Evolutionary conservation across 1,284 basidiomycete species (phyloP).

Genomic region (Rhodotorula sp.): DNA sequence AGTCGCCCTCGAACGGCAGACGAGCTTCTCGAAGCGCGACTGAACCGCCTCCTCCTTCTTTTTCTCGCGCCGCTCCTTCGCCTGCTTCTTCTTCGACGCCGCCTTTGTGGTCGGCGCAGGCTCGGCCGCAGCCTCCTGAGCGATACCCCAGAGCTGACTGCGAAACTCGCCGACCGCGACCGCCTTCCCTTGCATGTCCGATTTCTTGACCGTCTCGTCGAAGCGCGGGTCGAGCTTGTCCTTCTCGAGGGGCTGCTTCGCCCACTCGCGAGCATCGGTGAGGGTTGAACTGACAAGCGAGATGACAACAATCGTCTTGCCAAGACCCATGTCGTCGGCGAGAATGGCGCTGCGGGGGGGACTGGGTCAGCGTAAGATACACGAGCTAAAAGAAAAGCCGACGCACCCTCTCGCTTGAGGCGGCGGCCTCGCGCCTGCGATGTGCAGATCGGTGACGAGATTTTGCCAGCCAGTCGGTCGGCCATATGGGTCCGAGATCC

Average conservation of each 20-base stretch:
- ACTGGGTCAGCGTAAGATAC: not conserved
- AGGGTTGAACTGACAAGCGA: slow-evolving; percentile 87
- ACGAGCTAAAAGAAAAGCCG: no score
- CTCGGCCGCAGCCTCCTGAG: not conserved
- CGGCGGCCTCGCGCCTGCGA: slow-evolving; percentile 62
- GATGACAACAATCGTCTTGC: slow-evolving; percentile 91
- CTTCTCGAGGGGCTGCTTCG: slow-evolving; percentile 50
- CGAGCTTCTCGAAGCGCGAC: slow-evolving; percentile 65
- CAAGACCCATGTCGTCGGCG: slow-evolving; percentile 66
- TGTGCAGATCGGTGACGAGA: slow-evolving; percentile 76
- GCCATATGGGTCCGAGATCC: slow-evolving; percentile 58
- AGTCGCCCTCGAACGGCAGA: slow-evolving; percentile 78
- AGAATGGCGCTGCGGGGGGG: slow-evolving; percentile 62
- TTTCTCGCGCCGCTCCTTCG: slow-evolving; percentile 60
- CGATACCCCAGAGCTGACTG: slow-evolving; percentile 11
- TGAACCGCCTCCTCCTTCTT: slow-evolving; percentile 55
- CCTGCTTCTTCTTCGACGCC: slow-evolving; percentile 57
- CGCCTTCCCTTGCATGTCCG: not conserved
- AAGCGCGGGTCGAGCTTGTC: slow-evolving; percentile 42
- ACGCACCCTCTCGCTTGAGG: slow-evolving; percentile 65
- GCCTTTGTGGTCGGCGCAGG: not conserved
- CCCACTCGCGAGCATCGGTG: slow-evolving; percentile 66
- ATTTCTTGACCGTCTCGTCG: slow-evolving; percentile 19
- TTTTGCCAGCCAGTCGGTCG: slow-evolving; percentile 67
- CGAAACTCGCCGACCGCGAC: slow-evolving; percentile 12